Evolutionary conservation across 1,284 basidiomycete genomes (phyloP).

Genomic region (Ustilago shanxiensis): DNA sequence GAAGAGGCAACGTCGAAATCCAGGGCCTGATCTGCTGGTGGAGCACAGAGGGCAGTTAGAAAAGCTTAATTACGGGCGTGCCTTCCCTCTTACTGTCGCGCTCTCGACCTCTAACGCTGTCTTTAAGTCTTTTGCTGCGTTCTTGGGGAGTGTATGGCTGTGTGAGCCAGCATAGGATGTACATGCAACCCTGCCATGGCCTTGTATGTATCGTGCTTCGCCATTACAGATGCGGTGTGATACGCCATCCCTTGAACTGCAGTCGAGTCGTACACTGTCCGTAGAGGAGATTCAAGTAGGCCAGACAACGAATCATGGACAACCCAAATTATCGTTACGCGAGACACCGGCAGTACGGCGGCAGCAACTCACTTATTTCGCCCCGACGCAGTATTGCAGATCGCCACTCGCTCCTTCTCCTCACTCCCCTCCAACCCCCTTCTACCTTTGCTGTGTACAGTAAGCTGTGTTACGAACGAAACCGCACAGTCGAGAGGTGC

Average conservation of each 20-base stretch:
- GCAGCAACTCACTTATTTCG: not conserved
- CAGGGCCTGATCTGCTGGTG: not conserved
- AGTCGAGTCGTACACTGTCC: not conserved
- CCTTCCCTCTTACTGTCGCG: not conserved
- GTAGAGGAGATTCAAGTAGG: not conserved
- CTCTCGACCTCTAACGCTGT: too few species aligned
- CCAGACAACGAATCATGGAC: not conserved
- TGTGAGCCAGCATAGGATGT: not conserved
- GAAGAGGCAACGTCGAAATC: not conserved
- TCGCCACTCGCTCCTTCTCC: not conserved
- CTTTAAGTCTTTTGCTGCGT: too few species aligned
- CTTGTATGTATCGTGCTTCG: too few species aligned
- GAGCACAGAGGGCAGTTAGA: too few species aligned
- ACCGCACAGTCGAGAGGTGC: not conserved
- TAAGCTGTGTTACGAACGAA: not conserved
- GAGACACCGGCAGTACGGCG: conserved; percentile 1
- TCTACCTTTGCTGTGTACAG: not conserved
- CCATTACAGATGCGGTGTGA: too few species aligned
- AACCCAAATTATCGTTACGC: conserved; percentile 4
- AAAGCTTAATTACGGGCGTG: conserved; percentile 1
- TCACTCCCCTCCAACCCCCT: not conserved
- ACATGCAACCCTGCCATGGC: not conserved
- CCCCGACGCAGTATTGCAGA: not conserved
- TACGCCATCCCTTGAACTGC: too few species aligned
- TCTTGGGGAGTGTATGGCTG: not conserved